These are phyloP conservation scores for Penicillium sp. DNA, from an alignment of 2,329 filamentous ascomycete genomes.

Conservation along the genomic window DNA sequence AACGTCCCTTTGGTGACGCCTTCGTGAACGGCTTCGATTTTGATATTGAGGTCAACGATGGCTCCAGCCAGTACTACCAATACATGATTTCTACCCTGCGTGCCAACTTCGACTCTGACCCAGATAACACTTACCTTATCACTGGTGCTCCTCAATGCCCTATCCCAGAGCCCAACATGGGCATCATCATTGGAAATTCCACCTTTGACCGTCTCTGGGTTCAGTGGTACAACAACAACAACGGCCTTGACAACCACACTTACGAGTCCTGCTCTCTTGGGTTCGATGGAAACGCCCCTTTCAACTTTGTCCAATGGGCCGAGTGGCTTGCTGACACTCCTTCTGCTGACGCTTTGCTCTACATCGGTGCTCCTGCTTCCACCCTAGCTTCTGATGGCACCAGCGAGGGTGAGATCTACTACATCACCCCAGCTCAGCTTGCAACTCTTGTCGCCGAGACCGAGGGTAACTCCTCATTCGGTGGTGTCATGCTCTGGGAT, in stretches of 20 bases:
- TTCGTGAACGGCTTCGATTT: constrained; percentile 53
- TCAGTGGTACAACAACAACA: constrained; percentile 55
- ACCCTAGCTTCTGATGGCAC: constrained; percentile 23
- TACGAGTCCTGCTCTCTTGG: constrained; percentile 48
- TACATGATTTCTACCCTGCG: constrained; percentile 47
- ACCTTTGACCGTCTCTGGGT: constrained; percentile 53
- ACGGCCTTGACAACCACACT: constrained; percentile 47
- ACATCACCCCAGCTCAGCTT: constrained; percentile 47
- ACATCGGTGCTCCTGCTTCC: constrained; percentile 49
- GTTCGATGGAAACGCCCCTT: constrained; percentile 20
- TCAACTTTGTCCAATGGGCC: constrained; percentile 48
- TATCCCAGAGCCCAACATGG: constrained; percentile 46
- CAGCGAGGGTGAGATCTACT: constrained; percentile 27
- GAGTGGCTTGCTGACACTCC: constrained; percentile 31
- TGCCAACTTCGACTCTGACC: constrained; percentile 32
- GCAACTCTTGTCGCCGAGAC: constrained; percentile 42
- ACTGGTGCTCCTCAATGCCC: constrained; percentile 51
- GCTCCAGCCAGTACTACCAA: constrained; percentile 33
- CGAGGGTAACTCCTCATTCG: constrained; percentile 44
- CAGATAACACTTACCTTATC: constrained; percentile 44
- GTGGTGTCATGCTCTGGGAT: constrained; percentile 60
- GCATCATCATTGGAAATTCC: constrained; percentile 40
- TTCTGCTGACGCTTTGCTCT: constrained; percentile 48
- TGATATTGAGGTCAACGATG: constrained; percentile 42
- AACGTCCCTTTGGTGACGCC: constrained; percentile 46